A percentile compares a stretch with the other conserved stretches of the same genome.
phyloP scores from a whole-genome alignment of 495 filamentous ascomycete species.

The Daldinia concentrica region DNA sequence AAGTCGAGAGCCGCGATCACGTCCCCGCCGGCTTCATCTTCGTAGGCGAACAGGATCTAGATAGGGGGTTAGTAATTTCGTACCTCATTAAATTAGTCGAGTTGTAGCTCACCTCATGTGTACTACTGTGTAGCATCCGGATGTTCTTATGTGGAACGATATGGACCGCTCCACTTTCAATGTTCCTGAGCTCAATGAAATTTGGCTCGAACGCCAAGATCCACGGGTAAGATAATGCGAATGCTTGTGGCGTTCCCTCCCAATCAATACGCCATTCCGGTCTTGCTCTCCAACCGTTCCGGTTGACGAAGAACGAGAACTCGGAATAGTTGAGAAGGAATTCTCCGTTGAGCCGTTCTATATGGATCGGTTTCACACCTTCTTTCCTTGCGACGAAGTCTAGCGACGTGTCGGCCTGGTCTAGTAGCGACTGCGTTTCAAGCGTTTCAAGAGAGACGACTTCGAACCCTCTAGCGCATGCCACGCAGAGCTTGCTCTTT shows the following conservation, averaged over 20 bases:
- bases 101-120: slow-evolving; percentile 81
- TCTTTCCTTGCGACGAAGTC: slow-evolving; percentile 96
- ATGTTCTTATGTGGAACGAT: slow-evolving; percentile 96
- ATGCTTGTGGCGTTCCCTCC: slow-evolving; percentile 91
- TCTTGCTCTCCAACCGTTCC: slow-evolving; percentile 95
- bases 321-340: slow-evolving; percentile 98
- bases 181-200: slow-evolving; percentile 95
- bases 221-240: slow-evolving; percentile 93
- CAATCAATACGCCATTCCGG: slow-evolving; percentile 97
- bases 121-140: slow-evolving; percentile 95
- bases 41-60: slow-evolving; percentile 78
- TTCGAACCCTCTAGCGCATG: slow-evolving; percentile 94
- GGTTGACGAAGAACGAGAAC: slow-evolving; percentile 98
- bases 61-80: slow-evolving; percentile 10
- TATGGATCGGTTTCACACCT: slow-evolving; percentile 94
- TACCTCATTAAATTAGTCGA: neutral
- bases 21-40: slow-evolving; percentile 94
- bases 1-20: slow-evolving; percentile 96
- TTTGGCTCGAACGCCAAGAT: slow-evolving; percentile 98
- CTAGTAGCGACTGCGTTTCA: slow-evolving; percentile 94
- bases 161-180: slow-evolving; percentile 91
- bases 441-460: slow-evolving; percentile 96
- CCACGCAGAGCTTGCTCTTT: slow-evolving; percentile 94
- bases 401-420: slow-evolving; percentile 97
- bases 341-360: slow-evolving; percentile 94